Conservation (phyloP, 768 basidiomycete species). For the Pleurotus citrinopileatus region DNA sequence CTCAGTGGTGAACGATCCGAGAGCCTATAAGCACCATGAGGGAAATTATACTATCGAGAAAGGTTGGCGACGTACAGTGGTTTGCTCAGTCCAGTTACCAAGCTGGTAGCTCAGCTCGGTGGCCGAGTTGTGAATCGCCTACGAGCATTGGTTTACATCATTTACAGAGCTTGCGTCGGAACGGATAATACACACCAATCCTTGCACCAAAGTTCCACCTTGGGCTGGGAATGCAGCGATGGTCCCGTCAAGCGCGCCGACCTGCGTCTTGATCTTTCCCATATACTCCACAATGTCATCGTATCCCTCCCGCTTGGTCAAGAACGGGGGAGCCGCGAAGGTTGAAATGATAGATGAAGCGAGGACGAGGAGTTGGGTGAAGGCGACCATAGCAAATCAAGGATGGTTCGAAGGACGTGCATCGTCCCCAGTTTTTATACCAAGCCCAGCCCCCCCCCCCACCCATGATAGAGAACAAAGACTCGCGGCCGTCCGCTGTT, state of each 20-base stretch:
- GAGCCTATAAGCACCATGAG: not conserved
- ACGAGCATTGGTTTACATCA: too few relatives aligned
- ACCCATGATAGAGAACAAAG: too few relatives aligned
- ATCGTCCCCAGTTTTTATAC: not conserved
- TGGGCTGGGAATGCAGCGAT: not conserved
- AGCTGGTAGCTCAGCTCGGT: not conserved
- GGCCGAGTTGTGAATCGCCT: not conserved
- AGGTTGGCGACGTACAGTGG: slow-evolving; percentile 1
- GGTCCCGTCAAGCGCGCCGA: not conserved
- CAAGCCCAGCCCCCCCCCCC: too few relatives aligned
- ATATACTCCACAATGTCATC: not conserved
- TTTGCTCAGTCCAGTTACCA: not conserved
- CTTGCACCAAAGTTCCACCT: not conserved
- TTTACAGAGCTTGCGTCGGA: too few relatives aligned
- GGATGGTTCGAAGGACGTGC: not conserved
- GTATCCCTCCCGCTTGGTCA: not conserved
- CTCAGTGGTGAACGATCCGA: not conserved
- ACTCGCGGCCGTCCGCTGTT: not conserved
- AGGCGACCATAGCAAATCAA: not conserved
- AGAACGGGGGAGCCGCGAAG: slow-evolving; percentile 2
- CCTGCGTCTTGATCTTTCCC: not conserved
- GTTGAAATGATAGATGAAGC: not conserved
- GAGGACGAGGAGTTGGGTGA: slow-evolving; percentile 1
- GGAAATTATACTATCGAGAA: not conserved
- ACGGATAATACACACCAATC: not conserved